Base-by-base conservation (phyloP, 371 early-diverging fungal genomes). In the Homolaphlyctis polyrhiza region DNA sequence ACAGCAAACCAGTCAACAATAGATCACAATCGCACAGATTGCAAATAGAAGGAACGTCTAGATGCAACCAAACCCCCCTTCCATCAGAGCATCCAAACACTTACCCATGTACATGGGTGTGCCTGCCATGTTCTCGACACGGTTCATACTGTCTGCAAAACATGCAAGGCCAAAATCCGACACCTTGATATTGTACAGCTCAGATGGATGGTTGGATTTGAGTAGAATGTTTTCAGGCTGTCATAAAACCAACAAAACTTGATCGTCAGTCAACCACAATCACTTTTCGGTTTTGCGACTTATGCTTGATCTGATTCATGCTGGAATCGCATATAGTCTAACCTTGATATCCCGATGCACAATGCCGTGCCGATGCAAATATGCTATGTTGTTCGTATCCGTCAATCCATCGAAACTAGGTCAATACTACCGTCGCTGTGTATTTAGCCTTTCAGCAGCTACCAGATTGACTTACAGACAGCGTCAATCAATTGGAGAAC, bases 81-180 rank as follows among this genome's bases (percentile, higher is more conserved):
- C n/a, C n/a, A n/a, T n/a, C n/a, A n/a, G n/a, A 8, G 47, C 47
- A 18, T 47, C 8, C 8, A 47, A 47, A 47, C 2, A 27, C 55
- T 4, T 27, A 55, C 55, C 55, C 55, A 55, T 55, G 55, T 55
- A 55, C 55, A 55, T 55, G 3, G 55, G 55, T 14, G 55, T 55
- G 3, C 55, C 55, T 33, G 55, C 70, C n/a, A 73, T 62, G 45
- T 74, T 73, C 23, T 73, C 77, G 62, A 76, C 71, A 67, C 71
- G 74, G n/a, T 65, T 67, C 58, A 74, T 69, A 14, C 66, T 51
- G 51, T 69, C 68, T 13, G 68, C 60, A 55, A 61, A 71, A 18
- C 74, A 74, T 32, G 77, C 77, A 43, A 76, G 61, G 14, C 77
- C 77, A 55, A 76, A 76, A 59, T 76, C 77, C 2, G 70, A 69